Evolutionary conservation across 306 rosid species (phyloP).

Genomic region (Arachis stenosperma): DNA sequence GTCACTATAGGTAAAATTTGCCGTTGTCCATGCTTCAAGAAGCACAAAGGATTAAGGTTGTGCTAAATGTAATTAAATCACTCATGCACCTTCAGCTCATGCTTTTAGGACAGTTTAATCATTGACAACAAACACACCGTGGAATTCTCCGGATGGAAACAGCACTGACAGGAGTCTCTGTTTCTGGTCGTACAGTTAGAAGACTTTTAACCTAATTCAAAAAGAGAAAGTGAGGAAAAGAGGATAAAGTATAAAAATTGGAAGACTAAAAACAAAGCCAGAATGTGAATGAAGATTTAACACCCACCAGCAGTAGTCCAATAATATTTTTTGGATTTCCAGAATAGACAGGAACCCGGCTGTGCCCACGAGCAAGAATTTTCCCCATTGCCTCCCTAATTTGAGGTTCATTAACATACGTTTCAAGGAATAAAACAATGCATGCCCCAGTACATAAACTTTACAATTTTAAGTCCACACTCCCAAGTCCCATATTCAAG

Average conservation of each 20-base stretch:
- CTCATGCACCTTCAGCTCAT: not conserved
- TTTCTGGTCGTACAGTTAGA: constrained; percentile 96
- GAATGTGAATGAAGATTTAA: constrained; percentile 21
- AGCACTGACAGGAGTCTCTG: constrained; percentile 93
- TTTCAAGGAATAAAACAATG: constrained; percentile 8
- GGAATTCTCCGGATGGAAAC: constrained; percentile 95
- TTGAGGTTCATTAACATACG: constrained; percentile 32
- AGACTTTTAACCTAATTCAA: constrained; percentile 85
- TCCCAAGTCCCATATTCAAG: constrained; percentile 21
- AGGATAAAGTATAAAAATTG: constrained; percentile 20
- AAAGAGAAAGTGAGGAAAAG: constrained; percentile 27
- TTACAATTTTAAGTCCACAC: not conserved
- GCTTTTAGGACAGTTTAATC: not conserved
- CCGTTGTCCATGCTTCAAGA: constrained; percentile 7
- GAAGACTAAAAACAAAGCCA: constrained; percentile 9
- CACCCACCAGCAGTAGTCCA: constrained; percentile 86
- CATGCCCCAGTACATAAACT: not conserved
- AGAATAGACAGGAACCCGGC: constrained; percentile 96
- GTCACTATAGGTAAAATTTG: not conserved
- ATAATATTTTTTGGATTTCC: constrained; percentile 89
- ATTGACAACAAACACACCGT: constrained; percentile 57
- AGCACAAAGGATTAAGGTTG: constrained; percentile 17
- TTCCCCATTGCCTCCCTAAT: constrained; percentile 99
- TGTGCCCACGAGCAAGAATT: constrained; percentile 95
- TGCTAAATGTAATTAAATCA: constrained; percentile 15